These are phyloP conservation scores for Penicillium robsamsonii DNA, from an alignment of 495 filamentous ascomycete genomes.

Conservation along the genomic window DNA sequence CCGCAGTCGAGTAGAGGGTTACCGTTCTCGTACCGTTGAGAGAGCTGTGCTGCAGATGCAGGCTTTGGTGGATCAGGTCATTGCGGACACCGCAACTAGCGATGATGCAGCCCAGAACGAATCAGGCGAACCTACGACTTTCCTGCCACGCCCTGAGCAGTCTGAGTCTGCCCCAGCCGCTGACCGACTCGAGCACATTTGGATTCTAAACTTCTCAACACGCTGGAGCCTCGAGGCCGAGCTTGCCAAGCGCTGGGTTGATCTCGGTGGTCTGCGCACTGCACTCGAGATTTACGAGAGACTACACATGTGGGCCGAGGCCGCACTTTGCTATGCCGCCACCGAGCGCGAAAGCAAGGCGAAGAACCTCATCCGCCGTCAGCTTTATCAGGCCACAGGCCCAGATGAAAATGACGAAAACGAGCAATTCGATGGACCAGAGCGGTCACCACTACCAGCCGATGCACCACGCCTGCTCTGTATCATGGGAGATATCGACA, in stretches of 20 bases:
- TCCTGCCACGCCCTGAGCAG: constrained; percentile 75
- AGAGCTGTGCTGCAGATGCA: constrained; percentile 90
- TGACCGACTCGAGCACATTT: constrained; percentile 78
- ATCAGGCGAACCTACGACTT: constrained; percentile 56
- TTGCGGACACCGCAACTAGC: constrained; percentile 72
- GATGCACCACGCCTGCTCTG: constrained; percentile 89
- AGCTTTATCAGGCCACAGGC: constrained; percentile 66
- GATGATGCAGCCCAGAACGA: constrained; percentile 32
- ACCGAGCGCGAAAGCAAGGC: constrained; percentile 85
- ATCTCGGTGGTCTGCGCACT: constrained; percentile 79
- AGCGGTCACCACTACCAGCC: constrained; percentile 65
- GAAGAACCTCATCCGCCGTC: constrained; percentile 65
- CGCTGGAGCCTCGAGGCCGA: constrained; percentile 94
- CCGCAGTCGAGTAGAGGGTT: constrained; percentile 83
- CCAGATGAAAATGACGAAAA: constrained; percentile 49
- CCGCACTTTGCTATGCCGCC: constrained; percentile 80
- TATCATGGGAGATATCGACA: constrained; percentile 88
- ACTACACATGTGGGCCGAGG: constrained; percentile 92
- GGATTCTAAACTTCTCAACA: constrained; percentile 76
- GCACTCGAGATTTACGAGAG: constrained; percentile 96
- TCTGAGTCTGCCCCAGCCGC: constrained; percentile 72
- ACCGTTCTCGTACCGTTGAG: constrained; percentile 80
- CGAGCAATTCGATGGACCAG: constrained; percentile 57
- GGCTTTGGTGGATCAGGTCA: constrained; percentile 91
- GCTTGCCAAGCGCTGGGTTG: constrained; percentile 85